Percentiles rank a stretch among this genome's conserved stretches.
Evolutionary conservation across 2,329 filamentous ascomycete genomes (phyloP).

Genomic region (Pseudonectria foliicola): DNA sequence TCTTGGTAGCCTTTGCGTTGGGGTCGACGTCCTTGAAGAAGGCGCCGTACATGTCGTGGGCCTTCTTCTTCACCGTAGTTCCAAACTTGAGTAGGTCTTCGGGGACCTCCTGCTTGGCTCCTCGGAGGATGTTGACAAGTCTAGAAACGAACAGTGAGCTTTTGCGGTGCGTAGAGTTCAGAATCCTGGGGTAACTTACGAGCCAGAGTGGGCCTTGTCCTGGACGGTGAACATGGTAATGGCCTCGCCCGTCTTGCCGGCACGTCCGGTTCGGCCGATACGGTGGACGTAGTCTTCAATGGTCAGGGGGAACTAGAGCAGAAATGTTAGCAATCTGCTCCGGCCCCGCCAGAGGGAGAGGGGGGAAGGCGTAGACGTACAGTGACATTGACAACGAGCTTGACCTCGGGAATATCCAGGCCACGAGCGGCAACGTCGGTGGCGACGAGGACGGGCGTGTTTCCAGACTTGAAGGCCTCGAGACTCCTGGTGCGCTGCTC

Average conservation of each 20-base stretch:
- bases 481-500: slow-evolving; percentile 81
- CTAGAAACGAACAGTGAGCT: slow-evolving; percentile 37
- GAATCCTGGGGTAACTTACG: slow-evolving; percentile 48
- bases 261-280: slow-evolving; percentile 90
- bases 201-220: slow-evolving; percentile 86
- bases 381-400: slow-evolving; percentile 89
- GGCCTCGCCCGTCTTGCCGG: slow-evolving; percentile 79
- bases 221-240: slow-evolving; percentile 94
- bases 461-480: slow-evolving; percentile 82
- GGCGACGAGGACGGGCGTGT: slow-evolving; percentile 78
- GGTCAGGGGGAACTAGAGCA: slow-evolving; percentile 69
- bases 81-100: slow-evolving; percentile 91
- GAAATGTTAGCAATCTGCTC: slow-evolving; percentile 3
- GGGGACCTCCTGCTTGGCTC: slow-evolving; percentile 84
- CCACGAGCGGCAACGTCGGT: slow-evolving; percentile 95
- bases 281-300: slow-evolving; percentile 97
- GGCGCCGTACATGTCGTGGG: slow-evolving; percentile 86
- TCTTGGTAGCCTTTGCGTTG: slow-evolving; percentile 81
- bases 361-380: slow-evolving; percentile 30
- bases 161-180: background rate
- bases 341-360: background rate
- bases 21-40: slow-evolving; percentile 89
- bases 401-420: slow-evolving; percentile 90
- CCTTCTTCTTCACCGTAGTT: slow-evolving; percentile 98
- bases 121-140: slow-evolving; percentile 88